Base-by-base conservation (phyloP, 768 basidiomycete genomes). In the Mycena alexandri region DNA sequence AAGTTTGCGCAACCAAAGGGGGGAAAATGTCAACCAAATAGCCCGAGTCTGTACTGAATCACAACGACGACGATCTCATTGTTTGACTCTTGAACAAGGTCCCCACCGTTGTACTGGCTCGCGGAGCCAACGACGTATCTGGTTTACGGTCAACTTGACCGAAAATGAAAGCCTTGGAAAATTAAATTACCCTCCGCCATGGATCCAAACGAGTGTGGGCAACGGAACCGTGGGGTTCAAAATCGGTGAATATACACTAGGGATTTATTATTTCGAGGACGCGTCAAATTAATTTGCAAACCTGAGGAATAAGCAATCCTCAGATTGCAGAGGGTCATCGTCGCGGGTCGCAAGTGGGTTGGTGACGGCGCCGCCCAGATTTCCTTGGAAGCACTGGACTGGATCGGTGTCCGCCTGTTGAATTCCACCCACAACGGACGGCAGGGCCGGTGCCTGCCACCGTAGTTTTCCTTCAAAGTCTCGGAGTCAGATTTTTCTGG, bases 291-390 rank as follows among this genome's bases (percentile, higher is more conserved):
- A 14, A 38, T 38, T 48, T 13, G 67, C 69, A 13, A 22, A 79
- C 78, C 73, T 77, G 46, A 79, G 71, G 64, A 78, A 79, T 10
- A 79, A 54, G 63, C 78, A 79, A 52, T 79, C 78, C 48, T 78
- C 77, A 3, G 77, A 71, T 42, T 70, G 62, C 17, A 38, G 11
- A 38, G 38, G 10, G 38, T 34, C 54, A 2, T 66, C 61, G n/a
- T 24, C 68, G 25, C 75, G 68, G 41, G 43, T 5, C 0, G 22
- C 33, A 7, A 65, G 29, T 12, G 64, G 64, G 29, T 65, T 60
- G 13, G 50, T 65, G 4, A 22, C 17, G 2, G 52, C 21, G 19
- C 29, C n/a, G 17, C 64, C 64, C 24, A 52, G 34, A 12, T 29
- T 12, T n/a, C 48, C 60, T 50, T 67, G 66, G 44, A 24, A 62